These are phyloP conservation scores for Kodamaea hsintzibuensis DNA, from an alignment of 805 yeast genomes.

Conservation along the genomic window DNA sequence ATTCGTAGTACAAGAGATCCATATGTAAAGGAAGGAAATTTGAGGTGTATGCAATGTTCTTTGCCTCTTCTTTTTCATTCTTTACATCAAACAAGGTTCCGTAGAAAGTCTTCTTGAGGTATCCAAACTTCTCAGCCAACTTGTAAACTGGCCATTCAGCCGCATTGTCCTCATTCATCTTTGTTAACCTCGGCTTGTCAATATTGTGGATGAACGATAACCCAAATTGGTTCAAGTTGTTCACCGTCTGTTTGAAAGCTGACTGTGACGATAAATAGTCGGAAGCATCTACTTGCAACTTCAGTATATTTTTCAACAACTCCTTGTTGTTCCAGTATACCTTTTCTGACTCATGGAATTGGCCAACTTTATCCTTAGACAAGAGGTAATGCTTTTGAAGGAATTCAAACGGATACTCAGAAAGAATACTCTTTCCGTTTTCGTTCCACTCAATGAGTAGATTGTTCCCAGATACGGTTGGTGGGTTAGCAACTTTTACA, in stretches of 20 bases:
- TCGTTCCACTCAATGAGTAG: slow-evolving; percentile 44
- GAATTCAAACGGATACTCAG: slow-evolving; percentile 47
- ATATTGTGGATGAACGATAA: slow-evolving; percentile 53
- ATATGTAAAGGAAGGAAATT: slow-evolving; percentile 70
- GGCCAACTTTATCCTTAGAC: slow-evolving; percentile 33
- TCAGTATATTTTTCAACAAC: slow-evolving; percentile 20
- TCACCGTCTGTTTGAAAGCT: slow-evolving; percentile 40
- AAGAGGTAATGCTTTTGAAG: slow-evolving; percentile 44
- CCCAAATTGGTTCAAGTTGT: slow-evolving; percentile 56
- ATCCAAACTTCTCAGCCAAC: slow-evolving; percentile 58
- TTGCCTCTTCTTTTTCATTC: slow-evolving; percentile 44
- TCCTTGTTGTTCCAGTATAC: slow-evolving; percentile 42
- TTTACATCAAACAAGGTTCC: slow-evolving; percentile 72
- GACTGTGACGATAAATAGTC: slow-evolving; percentile 34
- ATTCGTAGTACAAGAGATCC: slow-evolving; percentile 75
- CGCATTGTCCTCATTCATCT: slow-evolving; percentile 44
- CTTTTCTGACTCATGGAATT: slow-evolving; percentile 33
- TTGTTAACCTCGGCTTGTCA: slow-evolving; percentile 40
- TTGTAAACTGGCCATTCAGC: slow-evolving; percentile 39
- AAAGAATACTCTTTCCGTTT: slow-evolving; percentile 24
- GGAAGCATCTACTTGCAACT: slow-evolving; percentile 32
- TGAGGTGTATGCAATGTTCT: slow-evolving; percentile 69
- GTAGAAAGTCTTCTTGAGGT: slow-evolving; percentile 68
- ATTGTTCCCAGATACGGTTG: slow-evolving; percentile 29
- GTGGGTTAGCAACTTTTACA: slow-evolving; percentile 21